Percentiles rank a stretch among this genome's conserved stretches.
Evolutionary conservation across 768 basidiomycete species (phyloP).

Genomic region (Saitozyma sp.): DNA sequence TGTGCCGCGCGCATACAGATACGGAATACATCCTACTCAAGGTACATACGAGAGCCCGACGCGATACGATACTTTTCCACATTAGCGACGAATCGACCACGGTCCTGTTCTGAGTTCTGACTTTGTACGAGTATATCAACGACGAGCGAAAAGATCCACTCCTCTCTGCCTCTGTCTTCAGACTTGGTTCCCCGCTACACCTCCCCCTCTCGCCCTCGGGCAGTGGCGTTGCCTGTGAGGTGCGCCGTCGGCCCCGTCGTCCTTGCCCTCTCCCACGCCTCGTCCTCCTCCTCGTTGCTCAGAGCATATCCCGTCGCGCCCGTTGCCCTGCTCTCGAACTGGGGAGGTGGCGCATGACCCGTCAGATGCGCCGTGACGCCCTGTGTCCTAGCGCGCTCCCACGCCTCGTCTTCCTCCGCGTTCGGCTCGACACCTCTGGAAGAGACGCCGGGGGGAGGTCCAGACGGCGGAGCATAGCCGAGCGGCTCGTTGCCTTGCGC

Average conservation of each 20-base stretch:
- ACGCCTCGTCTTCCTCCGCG: constrained; percentile 12
- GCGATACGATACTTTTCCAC: too few relatives aligned
- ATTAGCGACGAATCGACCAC: too few relatives aligned
- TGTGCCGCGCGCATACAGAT: too few relatives aligned
- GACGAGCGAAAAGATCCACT: too few relatives aligned
- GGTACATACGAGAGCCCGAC: too few relatives aligned
- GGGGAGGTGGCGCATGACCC: constrained; percentile 17
- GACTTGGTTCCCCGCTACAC: neutral
- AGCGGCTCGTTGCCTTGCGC: constrained; percentile 8
- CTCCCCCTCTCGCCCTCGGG: neutral
- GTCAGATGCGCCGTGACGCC: constrained; percentile 44
- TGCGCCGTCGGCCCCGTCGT: constrained; percentile 44
- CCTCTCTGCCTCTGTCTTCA: too few relatives aligned
- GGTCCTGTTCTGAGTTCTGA: too few relatives aligned
- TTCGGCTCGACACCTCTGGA: neutral
- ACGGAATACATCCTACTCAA: too few relatives aligned
- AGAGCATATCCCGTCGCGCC: constrained; percentile 24
- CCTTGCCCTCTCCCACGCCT: constrained; percentile 49
- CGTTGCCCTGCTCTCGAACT: neutral
- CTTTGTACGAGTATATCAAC: too few relatives aligned
- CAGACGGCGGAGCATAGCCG: neutral
- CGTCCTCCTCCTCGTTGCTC: constrained; percentile 48
- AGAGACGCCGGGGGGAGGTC: neutral
- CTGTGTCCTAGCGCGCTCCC: constrained; percentile 25
- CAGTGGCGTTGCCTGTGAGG: constrained; percentile 23